Percentiles rank a stretch among this genome's conserved stretches.
Conservation (phyloP, 2,329 filamentous ascomycete genomes). For the Penicillium sp. region DNA sequence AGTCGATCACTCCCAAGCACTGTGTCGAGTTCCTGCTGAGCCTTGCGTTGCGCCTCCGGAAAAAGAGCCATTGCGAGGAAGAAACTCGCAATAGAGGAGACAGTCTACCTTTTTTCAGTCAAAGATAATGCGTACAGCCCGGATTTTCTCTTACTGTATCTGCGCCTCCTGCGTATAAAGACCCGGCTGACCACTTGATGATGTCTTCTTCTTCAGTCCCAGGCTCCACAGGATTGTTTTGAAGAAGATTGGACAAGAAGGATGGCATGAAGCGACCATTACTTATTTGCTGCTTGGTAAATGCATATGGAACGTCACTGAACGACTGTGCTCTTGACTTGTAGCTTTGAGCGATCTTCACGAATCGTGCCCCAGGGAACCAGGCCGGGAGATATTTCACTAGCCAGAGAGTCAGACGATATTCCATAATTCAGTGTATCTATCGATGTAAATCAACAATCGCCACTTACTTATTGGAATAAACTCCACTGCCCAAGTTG, state of each 20-base stretch:
- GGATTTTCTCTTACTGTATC: conserved; percentile 36
- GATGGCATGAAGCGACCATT: conserved; percentile 36
- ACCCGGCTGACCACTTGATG: conserved; percentile 36
- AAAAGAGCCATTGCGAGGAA: conserved; percentile 53
- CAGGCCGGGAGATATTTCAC: conserved; percentile 43
- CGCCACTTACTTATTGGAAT: conserved; percentile 36
- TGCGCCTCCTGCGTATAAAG: conserved; percentile 46
- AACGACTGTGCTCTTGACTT: conserved; percentile 26
- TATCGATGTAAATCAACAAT: neutral
- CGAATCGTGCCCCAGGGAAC: conserved; percentile 50
- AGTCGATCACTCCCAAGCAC: conserved; percentile 33
- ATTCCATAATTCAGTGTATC: no score
- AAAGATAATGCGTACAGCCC: neutral
- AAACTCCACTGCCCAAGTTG: conserved; percentile 48
- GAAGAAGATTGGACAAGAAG: conserved; percentile 43
- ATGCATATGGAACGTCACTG: conserved; percentile 44
- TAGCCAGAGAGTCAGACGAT: conserved; percentile 2
- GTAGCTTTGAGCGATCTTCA: conserved; percentile 41
- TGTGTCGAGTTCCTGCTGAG: conserved; percentile 42
- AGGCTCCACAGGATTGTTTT: conserved; percentile 25
- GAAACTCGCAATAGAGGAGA: conserved; percentile 44
- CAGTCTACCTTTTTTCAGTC: conserved; percentile 32
- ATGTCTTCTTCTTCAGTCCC: conserved; percentile 34
- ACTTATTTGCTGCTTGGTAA: conserved; percentile 45
- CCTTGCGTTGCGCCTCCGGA: conserved; percentile 51